phyloP scores from a whole-genome alignment of 495 filamentous ascomycete genomes.

The Aspergillus affinis region DNA sequence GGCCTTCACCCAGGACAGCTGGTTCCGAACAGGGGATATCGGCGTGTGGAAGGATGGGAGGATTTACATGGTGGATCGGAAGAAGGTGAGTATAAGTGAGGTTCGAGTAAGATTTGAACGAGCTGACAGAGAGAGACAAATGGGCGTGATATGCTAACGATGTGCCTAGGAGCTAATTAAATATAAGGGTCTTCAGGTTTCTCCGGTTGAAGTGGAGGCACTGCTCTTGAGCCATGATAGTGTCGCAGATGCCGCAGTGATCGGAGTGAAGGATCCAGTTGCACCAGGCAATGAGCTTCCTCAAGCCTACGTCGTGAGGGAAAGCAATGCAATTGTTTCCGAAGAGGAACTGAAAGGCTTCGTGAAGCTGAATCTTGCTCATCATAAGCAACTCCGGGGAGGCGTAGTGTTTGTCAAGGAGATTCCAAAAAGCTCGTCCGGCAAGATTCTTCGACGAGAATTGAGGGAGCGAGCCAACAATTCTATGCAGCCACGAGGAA shows the following conservation, averaged over 20 bases:
- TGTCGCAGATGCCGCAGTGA: conserved; percentile 19
- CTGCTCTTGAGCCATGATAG: conserved; percentile 14
- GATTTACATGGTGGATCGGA: conserved; percentile 19
- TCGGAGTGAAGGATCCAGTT: conserved; percentile 13
- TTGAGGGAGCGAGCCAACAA: conserved; percentile 17
- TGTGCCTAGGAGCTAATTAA: conserved; percentile 18
- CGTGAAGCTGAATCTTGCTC: conserved; percentile 17
- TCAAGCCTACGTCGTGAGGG: conserved; percentile 23
- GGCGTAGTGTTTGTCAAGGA: conserved; percentile 19
- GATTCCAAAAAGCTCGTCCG: conserved; percentile 21
- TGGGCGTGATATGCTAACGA: conserved; percentile 1
- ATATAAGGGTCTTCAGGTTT: conserved; percentile 22
- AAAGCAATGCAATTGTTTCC: conserved; percentile 5
- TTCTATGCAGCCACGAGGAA: conserved; percentile 6
- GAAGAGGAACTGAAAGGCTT: conserved; percentile 17
- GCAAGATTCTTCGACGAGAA: conserved; percentile 19
- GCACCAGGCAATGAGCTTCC: conserved; percentile 24
- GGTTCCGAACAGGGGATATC: conserved; percentile 88
- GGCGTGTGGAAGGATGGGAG: conserved; percentile 63
- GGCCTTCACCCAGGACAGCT: conserved; percentile 70
- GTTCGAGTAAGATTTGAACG: too few relatives aligned
- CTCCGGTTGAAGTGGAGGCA: conserved; percentile 22
- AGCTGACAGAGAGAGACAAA: neutral
- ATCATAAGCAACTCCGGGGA: conserved; percentile 20
- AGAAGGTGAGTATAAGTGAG: conserved; percentile 10